Evolutionary conservation across 2,329 filamentous ascomycete species (phyloP).

Genomic region (Drechslerella stenobrocha): DNA sequence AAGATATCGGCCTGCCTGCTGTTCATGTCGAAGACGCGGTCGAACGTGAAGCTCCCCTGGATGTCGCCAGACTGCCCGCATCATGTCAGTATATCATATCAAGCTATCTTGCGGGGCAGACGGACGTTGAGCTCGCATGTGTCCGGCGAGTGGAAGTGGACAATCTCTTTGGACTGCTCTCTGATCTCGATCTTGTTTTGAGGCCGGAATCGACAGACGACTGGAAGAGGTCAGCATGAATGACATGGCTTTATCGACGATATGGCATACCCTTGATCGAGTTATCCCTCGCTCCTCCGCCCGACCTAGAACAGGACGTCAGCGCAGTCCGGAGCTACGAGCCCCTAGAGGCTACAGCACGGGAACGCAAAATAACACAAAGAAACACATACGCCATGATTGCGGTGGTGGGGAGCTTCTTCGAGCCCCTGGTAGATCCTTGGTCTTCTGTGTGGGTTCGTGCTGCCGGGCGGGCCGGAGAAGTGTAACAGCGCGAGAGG

Average conservation of each 20-base stretch:
- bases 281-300: constrained; percentile 56
- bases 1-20: constrained; percentile 92
- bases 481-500: too few species aligned
- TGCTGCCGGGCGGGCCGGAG: constrained; percentile 12
- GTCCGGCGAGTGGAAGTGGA: constrained; percentile 83
- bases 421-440: constrained; percentile 2
- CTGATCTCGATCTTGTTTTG: constrained; percentile 93
- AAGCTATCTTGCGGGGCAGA: neutral
- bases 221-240: constrained; percentile 58
- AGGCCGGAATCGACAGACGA: constrained; percentile 95
- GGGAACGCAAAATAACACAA: constrained; percentile 40
- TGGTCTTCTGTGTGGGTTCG: constrained; percentile 11
- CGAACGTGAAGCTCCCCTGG: constrained; percentile 84
- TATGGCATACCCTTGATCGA: constrained; percentile 61
- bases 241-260: constrained; percentile 10
- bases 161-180: constrained; percentile 88
- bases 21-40: constrained; percentile 93
- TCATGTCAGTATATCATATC: too few species aligned
- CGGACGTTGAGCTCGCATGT: constrained; percentile 80
- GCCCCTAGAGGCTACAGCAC: neutral
- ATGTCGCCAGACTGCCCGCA: constrained; percentile 55
- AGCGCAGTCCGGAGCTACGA: constrained; percentile 26
- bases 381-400: constrained; percentile 44
- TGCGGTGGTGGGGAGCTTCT: constrained; percentile 34
- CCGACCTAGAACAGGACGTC: constrained; percentile 49